Evolutionary conservation across 78 protist species (phyloP).

Genomic region (Creolimax fragrantissima): DNA sequence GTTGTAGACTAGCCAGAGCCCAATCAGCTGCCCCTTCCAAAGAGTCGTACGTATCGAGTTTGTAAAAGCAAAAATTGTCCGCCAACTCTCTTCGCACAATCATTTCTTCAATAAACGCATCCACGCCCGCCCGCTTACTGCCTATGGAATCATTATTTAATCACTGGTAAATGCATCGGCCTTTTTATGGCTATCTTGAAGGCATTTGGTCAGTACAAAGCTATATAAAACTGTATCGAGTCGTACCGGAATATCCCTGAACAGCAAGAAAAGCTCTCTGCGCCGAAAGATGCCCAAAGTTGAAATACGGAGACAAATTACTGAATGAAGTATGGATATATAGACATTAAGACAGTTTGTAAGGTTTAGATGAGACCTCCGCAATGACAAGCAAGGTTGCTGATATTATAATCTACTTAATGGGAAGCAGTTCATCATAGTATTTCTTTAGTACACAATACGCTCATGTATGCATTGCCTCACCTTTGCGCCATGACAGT

Average conservation of each 20-base stretch:
- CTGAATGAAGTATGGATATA: not conserved
- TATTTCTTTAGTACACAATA: no score
- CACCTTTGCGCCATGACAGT: not conserved
- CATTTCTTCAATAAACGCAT: slow-evolving; percentile 34
- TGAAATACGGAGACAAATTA: slow-evolving; percentile 34
- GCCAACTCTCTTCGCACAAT: slow-evolving; percentile 55
- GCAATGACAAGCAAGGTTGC: no score
- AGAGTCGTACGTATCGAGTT: slow-evolving; percentile 26
- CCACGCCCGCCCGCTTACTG: not conserved
- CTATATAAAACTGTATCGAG: no score
- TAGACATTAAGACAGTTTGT: no score
- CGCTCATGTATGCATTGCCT: not conserved
- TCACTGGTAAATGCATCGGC: no score
- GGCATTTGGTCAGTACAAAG: no score
- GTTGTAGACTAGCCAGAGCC: slow-evolving; percentile 48
- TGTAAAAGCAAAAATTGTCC: slow-evolving; percentile 56
- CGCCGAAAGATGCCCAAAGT: slow-evolving; percentile 34
- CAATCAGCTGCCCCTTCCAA: slow-evolving; percentile 35
- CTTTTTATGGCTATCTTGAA: no score
- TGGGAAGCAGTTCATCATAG: no score
- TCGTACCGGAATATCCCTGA: not conserved
- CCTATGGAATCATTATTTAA: no score
- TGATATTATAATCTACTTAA: no score
- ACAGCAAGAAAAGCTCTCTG: not conserved
- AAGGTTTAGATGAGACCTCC: no score